phyloP scores from a whole-genome alignment of 495 filamentous ascomycete species.

The Penicillium lagena region DNA sequence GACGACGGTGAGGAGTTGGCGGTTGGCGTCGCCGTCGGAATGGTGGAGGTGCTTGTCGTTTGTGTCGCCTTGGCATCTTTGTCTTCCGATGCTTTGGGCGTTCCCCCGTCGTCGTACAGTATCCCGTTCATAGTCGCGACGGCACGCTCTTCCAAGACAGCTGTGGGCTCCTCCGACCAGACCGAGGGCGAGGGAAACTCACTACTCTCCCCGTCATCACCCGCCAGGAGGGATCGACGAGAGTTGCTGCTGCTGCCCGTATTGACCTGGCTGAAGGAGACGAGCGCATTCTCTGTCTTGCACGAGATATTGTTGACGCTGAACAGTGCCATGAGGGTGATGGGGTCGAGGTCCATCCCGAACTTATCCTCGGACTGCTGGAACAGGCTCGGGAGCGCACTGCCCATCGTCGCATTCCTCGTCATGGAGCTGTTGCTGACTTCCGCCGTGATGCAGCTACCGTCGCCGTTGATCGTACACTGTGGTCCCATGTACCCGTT shows the following conservation, averaged over 20 bases:
- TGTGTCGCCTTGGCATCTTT: constrained; percentile 2
- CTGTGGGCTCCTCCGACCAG: constrained; percentile 7
- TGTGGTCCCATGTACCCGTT: constrained; percentile 78
- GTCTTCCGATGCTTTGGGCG: background rate
- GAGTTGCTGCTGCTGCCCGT: constrained; percentile 13
- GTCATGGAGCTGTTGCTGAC: constrained; percentile 43
- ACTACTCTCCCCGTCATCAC: too few relatives aligned
- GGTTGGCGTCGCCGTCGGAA: constrained; percentile 6
- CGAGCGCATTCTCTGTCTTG: constrained; percentile 73
- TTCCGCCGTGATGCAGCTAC: constrained; percentile 65
- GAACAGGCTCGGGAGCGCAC: constrained; percentile 68
- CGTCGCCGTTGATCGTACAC: constrained; percentile 55
- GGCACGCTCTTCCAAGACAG: constrained; percentile 22
- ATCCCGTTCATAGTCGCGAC: constrained; percentile 39
- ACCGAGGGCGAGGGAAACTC: background rate
- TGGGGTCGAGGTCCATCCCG: constrained; percentile 62
- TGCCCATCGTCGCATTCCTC: constrained; percentile 72
- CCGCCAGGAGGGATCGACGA: constrained; percentile 14
- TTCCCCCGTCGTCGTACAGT: constrained; percentile 24
- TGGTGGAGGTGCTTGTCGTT: constrained; percentile 3
- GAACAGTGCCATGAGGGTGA: constrained; percentile 68
- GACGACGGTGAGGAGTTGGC: too few relatives aligned
- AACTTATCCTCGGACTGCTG: constrained; percentile 58
- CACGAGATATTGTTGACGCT: constrained; percentile 68
- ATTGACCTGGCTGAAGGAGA: constrained; percentile 62